Conservation (phyloP, 2,329 filamentous ascomycete species). For the Colletotrichum spaethianum region DNA sequence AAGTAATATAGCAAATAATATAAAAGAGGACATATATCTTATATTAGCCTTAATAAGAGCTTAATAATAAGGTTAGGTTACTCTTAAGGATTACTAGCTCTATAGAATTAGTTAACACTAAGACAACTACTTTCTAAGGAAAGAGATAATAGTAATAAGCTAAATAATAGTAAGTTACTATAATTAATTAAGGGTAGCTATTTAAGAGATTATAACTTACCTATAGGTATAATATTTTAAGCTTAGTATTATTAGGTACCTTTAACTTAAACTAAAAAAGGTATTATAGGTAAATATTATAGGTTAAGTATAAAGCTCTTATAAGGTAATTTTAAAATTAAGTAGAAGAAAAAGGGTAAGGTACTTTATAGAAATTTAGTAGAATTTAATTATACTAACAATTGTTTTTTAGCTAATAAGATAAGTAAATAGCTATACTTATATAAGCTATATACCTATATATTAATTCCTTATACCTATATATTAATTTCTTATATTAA, state of each 20-base stretch:
- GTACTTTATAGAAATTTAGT: neutral
- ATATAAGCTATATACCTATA: too few species aligned
- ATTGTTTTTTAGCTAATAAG: neutral
- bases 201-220: neutral
- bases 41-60: too few species aligned
- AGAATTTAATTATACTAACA: neutral
- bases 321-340: neutral
- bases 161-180: neutral
- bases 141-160: neutral
- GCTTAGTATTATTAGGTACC: neutral
- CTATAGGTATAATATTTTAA: neutral
- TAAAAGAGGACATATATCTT: too few species aligned
- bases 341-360: neutral
- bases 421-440: too few species aligned
- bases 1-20: too few species aligned
- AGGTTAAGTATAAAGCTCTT: neutral
- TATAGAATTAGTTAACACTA: neutral
- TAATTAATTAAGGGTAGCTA: slow-evolving; percentile 6
- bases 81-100: too few species aligned
- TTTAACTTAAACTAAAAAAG: neutral
- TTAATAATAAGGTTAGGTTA: too few species aligned
- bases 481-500: too few species aligned
- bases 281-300: neutral
- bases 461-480: too few species aligned
- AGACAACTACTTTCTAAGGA: neutral